These are phyloP conservation scores for Aspergillus pseudoterreus DNA, from an alignment of 2,329 filamentous ascomycete species.

Conservation along the genomic window DNA sequence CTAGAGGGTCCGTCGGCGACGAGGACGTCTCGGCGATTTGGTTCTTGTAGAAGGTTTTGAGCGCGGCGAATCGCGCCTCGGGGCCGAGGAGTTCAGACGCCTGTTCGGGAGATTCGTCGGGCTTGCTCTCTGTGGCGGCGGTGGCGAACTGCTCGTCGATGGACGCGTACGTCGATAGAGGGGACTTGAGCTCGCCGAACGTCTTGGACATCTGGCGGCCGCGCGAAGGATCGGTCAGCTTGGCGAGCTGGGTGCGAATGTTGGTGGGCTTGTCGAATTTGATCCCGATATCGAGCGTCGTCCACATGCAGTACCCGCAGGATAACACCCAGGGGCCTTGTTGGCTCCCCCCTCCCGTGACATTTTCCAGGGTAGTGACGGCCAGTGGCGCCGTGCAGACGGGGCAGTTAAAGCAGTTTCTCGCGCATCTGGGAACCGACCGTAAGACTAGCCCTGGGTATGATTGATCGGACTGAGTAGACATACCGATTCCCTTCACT, in stretches of 20 bases:
- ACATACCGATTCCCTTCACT: slow-evolving; percentile 85
- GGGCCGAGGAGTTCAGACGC: slow-evolving; percentile 47
- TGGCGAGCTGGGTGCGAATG: slow-evolving; percentile 74
- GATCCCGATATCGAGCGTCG: slow-evolving; percentile 81
- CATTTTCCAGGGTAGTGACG: slow-evolving; percentile 66
- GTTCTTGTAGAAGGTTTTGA: slow-evolving; percentile 76
- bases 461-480: neutral
- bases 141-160: slow-evolving; percentile 29
- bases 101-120: slow-evolving; percentile 34
- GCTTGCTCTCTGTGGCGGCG: slow-evolving; percentile 23
- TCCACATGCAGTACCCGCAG: slow-evolving; percentile 93
- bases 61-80: slow-evolving; percentile 68
- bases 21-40: slow-evolving; percentile 65
- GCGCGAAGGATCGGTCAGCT: slow-evolving; percentile 54
- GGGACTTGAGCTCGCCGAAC: slow-evolving; percentile 34
- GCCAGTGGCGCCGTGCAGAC: slow-evolving; percentile 77
- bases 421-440: slow-evolving; percentile 65
- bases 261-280: slow-evolving; percentile 86
- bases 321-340: slow-evolving; percentile 70
- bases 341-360: slow-evolving; percentile 35
- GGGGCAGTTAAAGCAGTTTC: slow-evolving; percentile 95
- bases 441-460: neutral
- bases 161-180: slow-evolving; percentile 34
- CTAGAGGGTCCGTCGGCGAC: slow-evolving; percentile 51
- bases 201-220: slow-evolving; percentile 39